A percentile compares a stretch with the other conserved stretches of the same genome.
phyloP scores from a whole-genome alignment of 129 eudicot species.

The Flaveria sonorensis region DNA sequence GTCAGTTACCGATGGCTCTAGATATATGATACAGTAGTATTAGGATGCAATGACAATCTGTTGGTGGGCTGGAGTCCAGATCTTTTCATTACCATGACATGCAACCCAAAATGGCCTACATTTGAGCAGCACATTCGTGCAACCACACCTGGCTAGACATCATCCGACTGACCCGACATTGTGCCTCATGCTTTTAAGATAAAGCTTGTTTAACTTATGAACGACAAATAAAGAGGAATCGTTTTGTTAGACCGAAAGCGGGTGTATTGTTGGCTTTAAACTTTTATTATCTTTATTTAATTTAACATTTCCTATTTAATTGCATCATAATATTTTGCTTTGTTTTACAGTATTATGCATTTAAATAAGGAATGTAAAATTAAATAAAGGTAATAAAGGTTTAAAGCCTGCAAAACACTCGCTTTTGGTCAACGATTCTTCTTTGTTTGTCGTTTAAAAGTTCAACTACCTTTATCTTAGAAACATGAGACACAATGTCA shows the following conservation, averaged over 20 bases:
- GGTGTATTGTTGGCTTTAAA: too few relatives aligned
- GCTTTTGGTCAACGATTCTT: background rate
- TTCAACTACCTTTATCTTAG: background rate
- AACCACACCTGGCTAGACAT: background rate
- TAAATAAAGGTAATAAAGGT: too few relatives aligned
- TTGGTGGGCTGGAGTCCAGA: background rate
- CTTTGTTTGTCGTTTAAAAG: too few relatives aligned
- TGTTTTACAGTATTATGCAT: too few relatives aligned
- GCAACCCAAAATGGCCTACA: background rate
- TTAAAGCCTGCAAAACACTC: too few relatives aligned
- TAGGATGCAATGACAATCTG: too few relatives aligned
- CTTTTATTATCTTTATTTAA: too few relatives aligned
- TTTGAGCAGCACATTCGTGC: background rate
- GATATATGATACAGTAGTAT: background rate
- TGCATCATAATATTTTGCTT: too few relatives aligned
- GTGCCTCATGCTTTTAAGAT: background rate
- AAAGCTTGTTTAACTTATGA: background rate
- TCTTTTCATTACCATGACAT: too few relatives aligned
- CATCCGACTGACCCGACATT: background rate
- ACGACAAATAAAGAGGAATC: background rate
- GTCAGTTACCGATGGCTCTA: background rate
- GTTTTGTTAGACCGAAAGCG: too few relatives aligned
- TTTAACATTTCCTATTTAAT: too few relatives aligned
- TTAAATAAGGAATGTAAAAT: too few relatives aligned
- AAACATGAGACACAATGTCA: background rate